Percentiles rank a stretch among this genome's conserved stretches.
Evolutionary conservation across 164 flowering plant genomes (phyloP).

Genomic region (Tinospora cordifolia): DNA sequence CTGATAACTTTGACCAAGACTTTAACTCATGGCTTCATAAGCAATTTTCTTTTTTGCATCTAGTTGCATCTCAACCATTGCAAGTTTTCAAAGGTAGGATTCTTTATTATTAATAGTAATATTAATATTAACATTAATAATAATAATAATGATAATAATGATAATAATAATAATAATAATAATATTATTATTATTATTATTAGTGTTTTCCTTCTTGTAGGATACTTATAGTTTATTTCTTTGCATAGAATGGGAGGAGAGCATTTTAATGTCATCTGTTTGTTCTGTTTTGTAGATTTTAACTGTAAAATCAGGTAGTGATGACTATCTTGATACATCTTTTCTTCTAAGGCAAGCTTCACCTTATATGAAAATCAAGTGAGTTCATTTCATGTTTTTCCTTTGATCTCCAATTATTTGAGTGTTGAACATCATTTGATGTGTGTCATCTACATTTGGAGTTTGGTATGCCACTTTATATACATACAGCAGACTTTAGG

Average conservation of each 20-base stretch:
- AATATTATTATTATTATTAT: too few relatives aligned
- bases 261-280: slow-evolving; percentile 5
- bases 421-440: too few relatives aligned
- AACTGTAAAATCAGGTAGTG: slow-evolving; percentile 69
- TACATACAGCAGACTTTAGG: too few relatives aligned
- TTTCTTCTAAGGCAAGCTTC: slow-evolving; percentile 77
- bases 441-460: too few relatives aligned
- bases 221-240: not conserved
- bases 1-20: too few relatives aligned
- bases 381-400: slow-evolving; percentile 1
- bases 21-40: not conserved
- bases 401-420: not conserved
- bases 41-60: not conserved
- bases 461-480: too few relatives aligned
- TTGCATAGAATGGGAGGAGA: not conserved
- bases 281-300: slow-evolving; percentile 48
- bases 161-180: too few relatives aligned
- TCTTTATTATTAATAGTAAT: not conserved
- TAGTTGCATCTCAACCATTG: not conserved
- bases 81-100: not conserved
- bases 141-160: too few relatives aligned
- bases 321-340: slow-evolving; percentile 70
- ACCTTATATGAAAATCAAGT: slow-evolving; percentile 79
- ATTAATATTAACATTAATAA: too few relatives aligned
- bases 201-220: not conserved